Evolutionary conservation across 1,284 basidiomycete genomes (phyloP).

Genomic region (Exsudoporus floridanus): DNA sequence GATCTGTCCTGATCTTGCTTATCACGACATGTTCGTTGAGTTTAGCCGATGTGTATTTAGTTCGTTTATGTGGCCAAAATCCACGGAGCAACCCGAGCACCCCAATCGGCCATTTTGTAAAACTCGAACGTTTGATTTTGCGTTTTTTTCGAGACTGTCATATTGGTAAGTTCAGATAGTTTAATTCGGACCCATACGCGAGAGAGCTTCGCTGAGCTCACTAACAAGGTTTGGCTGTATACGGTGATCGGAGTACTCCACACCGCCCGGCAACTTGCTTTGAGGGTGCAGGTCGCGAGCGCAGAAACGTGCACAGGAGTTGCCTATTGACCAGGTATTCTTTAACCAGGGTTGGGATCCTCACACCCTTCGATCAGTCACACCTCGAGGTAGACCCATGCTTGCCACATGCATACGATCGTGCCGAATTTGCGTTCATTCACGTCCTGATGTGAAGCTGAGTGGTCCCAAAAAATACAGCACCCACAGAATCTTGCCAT

Average conservation of each 20-base stretch:
- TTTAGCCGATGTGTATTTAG: constrained; percentile 9
- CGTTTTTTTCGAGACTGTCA: constrained; percentile 6
- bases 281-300: constrained; percentile 12
- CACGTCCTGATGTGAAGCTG: constrained; percentile 27
- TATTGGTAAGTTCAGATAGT: constrained; percentile 21
- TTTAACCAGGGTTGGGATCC: constrained; percentile 28
- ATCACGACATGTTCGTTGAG: constrained; percentile 9
- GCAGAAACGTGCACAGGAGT: constrained; percentile 27
- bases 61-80: constrained; percentile 9
- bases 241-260: constrained; percentile 31
- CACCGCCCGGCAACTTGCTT: constrained; percentile 27
- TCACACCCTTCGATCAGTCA: constrained; percentile 35
- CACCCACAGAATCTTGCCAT: constrained; percentile 28
- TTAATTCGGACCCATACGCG: constrained; percentile 22
- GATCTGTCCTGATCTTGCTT: constrained; percentile 13
- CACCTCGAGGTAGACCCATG: constrained; percentile 38
- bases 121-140: constrained; percentile 8
- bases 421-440: constrained; percentile 36
- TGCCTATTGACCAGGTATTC: constrained; percentile 14
- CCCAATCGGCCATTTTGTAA: constrained; percentile 13
- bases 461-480: constrained; percentile 20
- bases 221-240: constrained; percentile 27
- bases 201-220: constrained; percentile 33
- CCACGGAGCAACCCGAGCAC: constrained; percentile 11
- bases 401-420: constrained; percentile 33